phyloP scores from a whole-genome alignment of 2,329 filamentous ascomycete species.

The Pseudocercospora vitis region DNA sequence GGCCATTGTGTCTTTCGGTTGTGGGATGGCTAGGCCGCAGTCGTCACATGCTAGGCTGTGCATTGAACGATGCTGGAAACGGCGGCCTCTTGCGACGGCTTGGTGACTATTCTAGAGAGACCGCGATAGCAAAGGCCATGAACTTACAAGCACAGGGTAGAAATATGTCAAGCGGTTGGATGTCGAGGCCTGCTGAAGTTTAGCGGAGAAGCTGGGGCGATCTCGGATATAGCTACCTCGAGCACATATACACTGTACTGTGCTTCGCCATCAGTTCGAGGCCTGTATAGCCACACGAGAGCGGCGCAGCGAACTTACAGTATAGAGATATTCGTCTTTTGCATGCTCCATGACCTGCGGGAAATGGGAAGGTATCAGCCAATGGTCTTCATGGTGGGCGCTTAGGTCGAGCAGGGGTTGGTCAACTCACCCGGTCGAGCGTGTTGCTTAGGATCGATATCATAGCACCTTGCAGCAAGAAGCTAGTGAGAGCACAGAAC shows the following conservation, averaged over 20 bases:
- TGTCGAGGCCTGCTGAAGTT: conserved; percentile 17
- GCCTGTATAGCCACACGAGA: conserved; percentile 51
- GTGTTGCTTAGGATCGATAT: conserved; percentile 29
- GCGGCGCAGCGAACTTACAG: conserved; percentile 55
- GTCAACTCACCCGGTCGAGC: conserved; percentile 29
- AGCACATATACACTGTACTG: conserved; percentile 58
- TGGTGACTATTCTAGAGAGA: not conserved
- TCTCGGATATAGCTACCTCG: conserved; percentile 40
- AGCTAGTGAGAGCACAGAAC: conserved; percentile 73
- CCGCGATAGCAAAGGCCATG: not conserved
- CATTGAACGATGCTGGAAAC: not conserved
- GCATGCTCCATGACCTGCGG: conserved; percentile 61
- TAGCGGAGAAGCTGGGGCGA: not conserved
- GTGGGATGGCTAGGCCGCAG: conserved; percentile 4
- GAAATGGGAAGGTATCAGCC: conserved; percentile 31
- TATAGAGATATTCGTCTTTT: conserved; percentile 73
- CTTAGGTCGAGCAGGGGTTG: conserved; percentile 22
- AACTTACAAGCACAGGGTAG: conserved; percentile 21
- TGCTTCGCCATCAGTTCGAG: conserved; percentile 27
- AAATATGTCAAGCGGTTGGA: conserved; percentile 21
- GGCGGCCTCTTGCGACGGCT: not conserved
- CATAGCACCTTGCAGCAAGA: conserved; percentile 71
- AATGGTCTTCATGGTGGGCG: conserved; percentile 33
- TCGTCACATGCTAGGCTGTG: conserved; percentile 19
- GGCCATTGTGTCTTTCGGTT: conserved; percentile 5